Conservation (phyloP, 345 rosid genomes). For the Linum trigynum region DNA sequence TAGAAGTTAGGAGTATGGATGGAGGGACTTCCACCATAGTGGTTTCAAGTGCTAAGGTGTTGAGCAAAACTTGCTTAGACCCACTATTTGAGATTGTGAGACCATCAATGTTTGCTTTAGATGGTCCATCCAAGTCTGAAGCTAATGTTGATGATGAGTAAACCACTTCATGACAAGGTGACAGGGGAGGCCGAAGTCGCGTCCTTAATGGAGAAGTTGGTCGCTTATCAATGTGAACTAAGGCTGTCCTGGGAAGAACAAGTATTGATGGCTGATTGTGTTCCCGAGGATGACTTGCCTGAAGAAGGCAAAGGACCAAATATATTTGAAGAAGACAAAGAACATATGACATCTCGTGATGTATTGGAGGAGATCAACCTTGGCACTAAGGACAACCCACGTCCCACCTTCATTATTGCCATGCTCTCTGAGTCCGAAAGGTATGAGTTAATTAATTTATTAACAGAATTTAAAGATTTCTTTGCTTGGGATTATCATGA, state of each 20-base stretch:
- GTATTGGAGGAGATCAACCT: background rate
- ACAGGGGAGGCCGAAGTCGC: background rate
- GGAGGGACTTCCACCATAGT: background rate
- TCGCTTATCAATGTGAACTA: background rate
- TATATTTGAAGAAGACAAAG: background rate
- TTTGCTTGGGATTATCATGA: slow-evolving; percentile 8
- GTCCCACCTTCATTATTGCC: background rate
- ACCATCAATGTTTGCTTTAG: background rate
- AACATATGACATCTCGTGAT: background rate
- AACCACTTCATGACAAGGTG: background rate
- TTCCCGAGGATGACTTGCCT: background rate
- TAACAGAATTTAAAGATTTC: background rate
- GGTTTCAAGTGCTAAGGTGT: background rate
- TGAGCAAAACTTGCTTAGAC: background rate
- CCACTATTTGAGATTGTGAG: background rate
- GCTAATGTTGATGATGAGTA: background rate
- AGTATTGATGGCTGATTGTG: background rate
- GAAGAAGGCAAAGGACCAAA: background rate
- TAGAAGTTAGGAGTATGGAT: background rate
- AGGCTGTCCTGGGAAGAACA: background rate
- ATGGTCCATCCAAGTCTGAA: background rate
- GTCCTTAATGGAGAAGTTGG: background rate
- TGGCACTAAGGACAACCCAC: background rate
- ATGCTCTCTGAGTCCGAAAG: background rate
- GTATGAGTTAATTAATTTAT: background rate